These are phyloP conservation scores for Suillus sp. DNA, from an alignment of 768 basidiomycete genomes.

Conservation along the genomic window DNA sequence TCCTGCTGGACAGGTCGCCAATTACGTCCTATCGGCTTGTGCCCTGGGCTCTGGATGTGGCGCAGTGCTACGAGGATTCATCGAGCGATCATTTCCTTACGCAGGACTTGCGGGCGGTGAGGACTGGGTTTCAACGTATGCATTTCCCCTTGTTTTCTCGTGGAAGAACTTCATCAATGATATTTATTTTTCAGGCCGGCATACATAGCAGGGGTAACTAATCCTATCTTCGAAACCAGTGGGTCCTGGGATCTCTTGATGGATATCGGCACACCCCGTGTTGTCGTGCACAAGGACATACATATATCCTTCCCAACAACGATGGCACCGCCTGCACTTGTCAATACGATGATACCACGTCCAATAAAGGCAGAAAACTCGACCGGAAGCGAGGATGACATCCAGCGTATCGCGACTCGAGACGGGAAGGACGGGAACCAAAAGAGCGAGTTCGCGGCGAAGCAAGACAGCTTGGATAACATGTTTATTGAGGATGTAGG, in stretches of 20 bases:
- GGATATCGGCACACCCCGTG: slow-evolving; percentile 84
- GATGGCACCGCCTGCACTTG: slow-evolving; percentile 41
- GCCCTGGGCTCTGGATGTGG: slow-evolving; percentile 93
- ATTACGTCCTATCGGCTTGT: slow-evolving; percentile 91
- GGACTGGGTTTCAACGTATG: slow-evolving; percentile 88
- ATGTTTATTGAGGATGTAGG: slow-evolving; percentile 93
- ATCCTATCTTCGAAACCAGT: slow-evolving; percentile 91
- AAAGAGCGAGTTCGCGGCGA: slow-evolving; percentile 57
- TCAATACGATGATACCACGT: slow-evolving; percentile 51
- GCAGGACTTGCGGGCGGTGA: slow-evolving; percentile 87
- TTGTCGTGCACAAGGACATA: slow-evolving; percentile 88
- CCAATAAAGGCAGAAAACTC: slow-evolving; percentile 66
- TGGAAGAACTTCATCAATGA: background rate
- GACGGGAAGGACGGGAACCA: slow-evolving; percentile 54
- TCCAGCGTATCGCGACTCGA: slow-evolving; percentile 51
- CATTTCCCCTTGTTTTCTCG: slow-evolving; percentile 19
- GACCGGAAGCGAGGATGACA: slow-evolving; percentile 67
- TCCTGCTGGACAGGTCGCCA: slow-evolving; percentile 88
- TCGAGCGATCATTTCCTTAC: slow-evolving; percentile 93
- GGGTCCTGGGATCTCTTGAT: slow-evolving; percentile 92
- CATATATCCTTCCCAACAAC: slow-evolving; percentile 53
- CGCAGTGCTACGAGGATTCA: slow-evolving; percentile 78
- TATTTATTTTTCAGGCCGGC: slow-evolving; percentile 58
- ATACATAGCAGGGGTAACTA: slow-evolving; percentile 96
- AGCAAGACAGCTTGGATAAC: slow-evolving; percentile 70